Evolutionary conservation across 169 alveolate genomes (phyloP).

Genomic region (Miamiensis avidus): DNA sequence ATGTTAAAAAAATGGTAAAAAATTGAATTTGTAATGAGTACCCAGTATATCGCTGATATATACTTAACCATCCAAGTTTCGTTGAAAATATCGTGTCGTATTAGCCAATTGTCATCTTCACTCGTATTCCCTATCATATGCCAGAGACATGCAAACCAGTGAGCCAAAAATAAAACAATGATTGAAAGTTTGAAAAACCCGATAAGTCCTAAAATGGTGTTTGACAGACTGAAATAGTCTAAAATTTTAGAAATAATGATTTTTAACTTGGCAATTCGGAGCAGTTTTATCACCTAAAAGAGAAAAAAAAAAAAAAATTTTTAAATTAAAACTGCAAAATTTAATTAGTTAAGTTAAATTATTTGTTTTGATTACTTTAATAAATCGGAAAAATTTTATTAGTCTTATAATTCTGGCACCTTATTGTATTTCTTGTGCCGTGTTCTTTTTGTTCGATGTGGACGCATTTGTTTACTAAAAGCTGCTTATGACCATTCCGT

Average conservation of each 20-base stretch:
- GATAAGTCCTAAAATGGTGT: conserved; percentile 39
- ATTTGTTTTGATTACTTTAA: too few species aligned
- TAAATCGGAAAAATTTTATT: too few species aligned
- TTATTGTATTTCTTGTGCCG: too few species aligned
- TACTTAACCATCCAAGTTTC: conserved; percentile 31
- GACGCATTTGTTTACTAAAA: too few species aligned
- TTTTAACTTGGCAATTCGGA: conserved; percentile 50
- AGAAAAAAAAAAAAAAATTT: conserved; percentile 42
- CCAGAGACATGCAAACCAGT: conserved; percentile 72
- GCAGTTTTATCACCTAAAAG: conserved; percentile 37
- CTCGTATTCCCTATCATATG: conserved; percentile 50
- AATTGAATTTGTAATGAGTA: neutral
- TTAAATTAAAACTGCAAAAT: too few species aligned
- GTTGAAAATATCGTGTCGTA: neutral
- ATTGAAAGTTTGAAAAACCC: conserved; percentile 52
- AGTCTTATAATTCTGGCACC: too few species aligned
- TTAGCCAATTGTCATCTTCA: conserved; percentile 43
- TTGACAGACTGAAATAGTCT: conserved; percentile 52
- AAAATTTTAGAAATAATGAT: conserved; percentile 52
- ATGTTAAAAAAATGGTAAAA: neutral
- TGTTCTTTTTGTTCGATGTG: too few species aligned
- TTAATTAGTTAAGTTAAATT: too few species aligned
- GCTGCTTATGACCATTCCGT: conserved; percentile 23
- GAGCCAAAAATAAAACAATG: conserved; percentile 64
- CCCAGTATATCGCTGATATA: conserved; percentile 60